phyloP scores from a whole-genome alignment of 495 filamentous ascomycete genomes.

The Baudoinia panamericana region DNA sequence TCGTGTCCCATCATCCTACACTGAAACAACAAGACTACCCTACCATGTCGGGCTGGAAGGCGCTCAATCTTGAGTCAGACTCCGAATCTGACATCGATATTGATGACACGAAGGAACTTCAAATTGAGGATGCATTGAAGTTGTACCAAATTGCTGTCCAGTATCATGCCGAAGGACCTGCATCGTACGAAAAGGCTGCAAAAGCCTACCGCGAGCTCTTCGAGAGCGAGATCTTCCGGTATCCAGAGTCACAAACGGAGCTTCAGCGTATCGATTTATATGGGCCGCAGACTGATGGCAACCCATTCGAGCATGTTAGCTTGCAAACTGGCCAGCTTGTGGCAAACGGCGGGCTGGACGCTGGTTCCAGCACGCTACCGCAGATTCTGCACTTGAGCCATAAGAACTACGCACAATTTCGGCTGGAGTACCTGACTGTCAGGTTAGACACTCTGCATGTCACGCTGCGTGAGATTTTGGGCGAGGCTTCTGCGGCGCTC shows the following conservation, averaged over 20 bases:
- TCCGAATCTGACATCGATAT: conserved; percentile 80
- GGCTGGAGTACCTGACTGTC: conserved; percentile 53
- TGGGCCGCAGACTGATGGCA: conserved; percentile 34
- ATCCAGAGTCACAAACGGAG: conserved; percentile 70
- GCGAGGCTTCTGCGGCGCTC: conserved; percentile 38
- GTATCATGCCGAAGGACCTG: conserved; percentile 75
- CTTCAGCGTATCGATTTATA: conserved; percentile 52
- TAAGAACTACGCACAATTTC: conserved; percentile 89
- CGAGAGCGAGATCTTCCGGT: conserved; percentile 84
- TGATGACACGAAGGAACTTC: conserved; percentile 89
- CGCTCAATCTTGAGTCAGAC: conserved; percentile 86
- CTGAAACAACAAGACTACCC: conserved; percentile 8
- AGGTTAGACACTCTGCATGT: conserved; percentile 7
- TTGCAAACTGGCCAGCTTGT: conserved; percentile 22
- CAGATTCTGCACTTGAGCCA: conserved; percentile 84
- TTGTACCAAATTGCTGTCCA: conserved; percentile 87
- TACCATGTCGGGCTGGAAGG: conserved; percentile 49
- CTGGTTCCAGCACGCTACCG: conserved; percentile 62
- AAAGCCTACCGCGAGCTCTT: conserved; percentile 79
- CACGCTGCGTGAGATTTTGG: conserved; percentile 15
- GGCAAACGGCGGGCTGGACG: conserved; percentile 41
- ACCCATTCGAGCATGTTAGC: conserved; percentile 30
- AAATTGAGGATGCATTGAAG: conserved; percentile 94
- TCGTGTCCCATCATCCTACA: too few species aligned
- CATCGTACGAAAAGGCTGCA: conserved; percentile 58